Conservation (phyloP, 805 yeast genomes). For the Candida pseudofarinosa region DNA sequence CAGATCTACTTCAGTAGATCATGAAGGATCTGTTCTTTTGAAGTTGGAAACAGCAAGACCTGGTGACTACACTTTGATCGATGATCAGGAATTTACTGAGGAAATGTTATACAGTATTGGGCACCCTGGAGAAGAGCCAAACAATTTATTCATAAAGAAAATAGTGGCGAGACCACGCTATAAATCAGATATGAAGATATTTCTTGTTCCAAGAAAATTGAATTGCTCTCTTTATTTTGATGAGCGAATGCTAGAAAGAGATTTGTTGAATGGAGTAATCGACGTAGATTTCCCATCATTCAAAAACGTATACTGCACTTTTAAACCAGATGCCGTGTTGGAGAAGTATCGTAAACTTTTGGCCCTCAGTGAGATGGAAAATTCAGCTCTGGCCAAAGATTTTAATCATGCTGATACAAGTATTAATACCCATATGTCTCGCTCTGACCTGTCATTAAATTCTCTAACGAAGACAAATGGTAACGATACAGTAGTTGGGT, state of each 20-base stretch:
- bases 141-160: conserved; percentile 50
- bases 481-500: too few species aligned
- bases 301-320: conserved; percentile 16
- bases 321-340: conserved; percentile 12
- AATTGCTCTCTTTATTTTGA: conserved; percentile 44
- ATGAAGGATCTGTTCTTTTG: conserved; percentile 48
- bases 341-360: conserved; percentile 8
- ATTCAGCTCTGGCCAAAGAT: too few species aligned
- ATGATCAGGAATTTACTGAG: conserved; percentile 41
- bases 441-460: too few species aligned
- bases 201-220: conserved; percentile 42
- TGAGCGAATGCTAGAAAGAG: conserved; percentile 48
- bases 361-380: not conserved
- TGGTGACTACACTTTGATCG: conserved; percentile 47
- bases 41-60: conserved; percentile 55
- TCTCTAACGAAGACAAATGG: too few species aligned
- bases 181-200: conserved; percentile 61
- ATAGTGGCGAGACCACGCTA: conserved; percentile 60
- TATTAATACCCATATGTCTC: too few species aligned
- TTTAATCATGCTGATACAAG: too few species aligned
- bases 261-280: conserved; percentile 46
- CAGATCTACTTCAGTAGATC: conserved; percentile 50
- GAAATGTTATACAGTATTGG: conserved; percentile 40
- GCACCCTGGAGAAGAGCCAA: conserved; percentile 38
- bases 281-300: conserved; percentile 24